These are phyloP conservation scores for Leccinum arenicola DNA, from an alignment of 768 basidiomycete genomes.

Conservation along the genomic window DNA sequence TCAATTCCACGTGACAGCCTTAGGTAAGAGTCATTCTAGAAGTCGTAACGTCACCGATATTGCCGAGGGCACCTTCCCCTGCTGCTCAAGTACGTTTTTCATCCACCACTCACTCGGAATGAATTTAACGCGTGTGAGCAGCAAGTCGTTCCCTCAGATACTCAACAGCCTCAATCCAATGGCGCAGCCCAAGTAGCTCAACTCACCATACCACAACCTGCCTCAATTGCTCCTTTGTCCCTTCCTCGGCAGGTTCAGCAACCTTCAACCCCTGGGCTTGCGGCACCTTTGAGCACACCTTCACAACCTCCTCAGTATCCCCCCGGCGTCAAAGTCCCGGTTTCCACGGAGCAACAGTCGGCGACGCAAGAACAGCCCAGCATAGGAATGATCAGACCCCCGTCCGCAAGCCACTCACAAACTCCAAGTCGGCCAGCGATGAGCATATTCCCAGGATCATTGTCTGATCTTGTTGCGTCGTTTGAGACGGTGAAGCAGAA, in stretches of 20 bases:
- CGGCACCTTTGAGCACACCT: slow-evolving; percentile 12
- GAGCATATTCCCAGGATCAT: slow-evolving; percentile 71
- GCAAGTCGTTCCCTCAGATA: slow-evolving; percentile 38
- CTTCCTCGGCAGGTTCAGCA: slow-evolving; percentile 50
- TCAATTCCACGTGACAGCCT: slow-evolving; percentile 17
- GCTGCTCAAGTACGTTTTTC: slow-evolving; percentile 38
- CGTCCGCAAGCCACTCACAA: slow-evolving; percentile 48
- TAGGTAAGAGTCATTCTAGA: slow-evolving; percentile 35
- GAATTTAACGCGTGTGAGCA: slow-evolving; percentile 27
- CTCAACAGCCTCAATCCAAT: slow-evolving; percentile 38
- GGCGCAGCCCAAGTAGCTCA: slow-evolving; percentile 28
- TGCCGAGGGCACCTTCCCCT: slow-evolving; percentile 42
- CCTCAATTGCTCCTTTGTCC: slow-evolving; percentile 43
- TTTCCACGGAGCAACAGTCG: slow-evolving; percentile 39
- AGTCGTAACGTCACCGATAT: slow-evolving; percentile 43
- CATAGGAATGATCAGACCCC: slow-evolving; percentile 48
- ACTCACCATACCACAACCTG: slow-evolving; percentile 30
- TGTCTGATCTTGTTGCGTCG: slow-evolving; percentile 90
- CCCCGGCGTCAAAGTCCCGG: slow-evolving; percentile 62
- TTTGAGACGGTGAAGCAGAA: slow-evolving; percentile 98
- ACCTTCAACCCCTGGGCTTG: slow-evolving; percentile 27
- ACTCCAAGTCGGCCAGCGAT: slow-evolving; percentile 38
- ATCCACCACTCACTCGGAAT: slow-evolving; percentile 8
- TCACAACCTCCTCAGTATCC: slow-evolving; percentile 54
- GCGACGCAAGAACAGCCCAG: slow-evolving; percentile 32